A percentile compares a stretch with the other conserved stretches of the same genome.
phyloP scores from a whole-genome alignment of 1,284 basidiomycete species.

The Ustilago lituana region DNA sequence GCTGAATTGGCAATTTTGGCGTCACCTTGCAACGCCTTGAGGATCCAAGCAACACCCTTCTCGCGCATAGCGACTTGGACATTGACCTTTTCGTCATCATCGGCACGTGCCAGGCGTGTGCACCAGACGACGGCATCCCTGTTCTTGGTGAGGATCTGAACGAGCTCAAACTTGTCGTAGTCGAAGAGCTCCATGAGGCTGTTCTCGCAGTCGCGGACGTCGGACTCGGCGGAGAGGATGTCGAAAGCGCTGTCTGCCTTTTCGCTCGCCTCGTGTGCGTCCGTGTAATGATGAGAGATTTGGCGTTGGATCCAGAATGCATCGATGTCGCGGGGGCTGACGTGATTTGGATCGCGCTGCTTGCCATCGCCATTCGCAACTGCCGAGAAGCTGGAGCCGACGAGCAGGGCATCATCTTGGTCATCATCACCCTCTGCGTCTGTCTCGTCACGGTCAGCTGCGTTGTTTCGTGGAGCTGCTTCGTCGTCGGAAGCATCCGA shows the following conservation, averaged over 20 bases:
- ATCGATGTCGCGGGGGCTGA: constrained; percentile 91
- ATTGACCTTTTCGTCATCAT: constrained; percentile 89
- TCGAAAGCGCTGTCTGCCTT: constrained; percentile 87
- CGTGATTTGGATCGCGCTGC: constrained; percentile 69
- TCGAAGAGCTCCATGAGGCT: constrained; percentile 97
- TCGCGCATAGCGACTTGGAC: constrained; percentile 98
- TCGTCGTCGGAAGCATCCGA: constrained; percentile 76
- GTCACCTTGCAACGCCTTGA: constrained; percentile 76
- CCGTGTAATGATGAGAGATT: constrained; percentile 87
- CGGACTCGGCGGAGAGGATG: constrained; percentile 84
- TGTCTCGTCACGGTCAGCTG: constrained; percentile 70
- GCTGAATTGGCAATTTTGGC: constrained; percentile 7
- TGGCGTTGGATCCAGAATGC: constrained; percentile 98
- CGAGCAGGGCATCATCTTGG: constrained; percentile 72
- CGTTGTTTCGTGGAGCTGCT: constrained; percentile 68
- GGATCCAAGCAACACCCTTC: constrained; percentile 94
- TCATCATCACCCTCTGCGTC: constrained; percentile 76
- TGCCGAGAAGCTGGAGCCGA: constrained; percentile 35
- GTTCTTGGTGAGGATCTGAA: constrained; percentile 91
- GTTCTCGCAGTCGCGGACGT: constrained; percentile 94
- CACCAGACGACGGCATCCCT: constrained; percentile 98
- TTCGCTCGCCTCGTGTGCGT: constrained; percentile 91
- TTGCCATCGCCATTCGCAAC: constrained; percentile 67
- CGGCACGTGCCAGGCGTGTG: constrained; percentile 89
- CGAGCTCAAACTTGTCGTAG: constrained; percentile 87